phyloP scores from a whole-genome alignment of 352 stramenopile genomes.

The Phytophthora chlamydospora region DNA sequence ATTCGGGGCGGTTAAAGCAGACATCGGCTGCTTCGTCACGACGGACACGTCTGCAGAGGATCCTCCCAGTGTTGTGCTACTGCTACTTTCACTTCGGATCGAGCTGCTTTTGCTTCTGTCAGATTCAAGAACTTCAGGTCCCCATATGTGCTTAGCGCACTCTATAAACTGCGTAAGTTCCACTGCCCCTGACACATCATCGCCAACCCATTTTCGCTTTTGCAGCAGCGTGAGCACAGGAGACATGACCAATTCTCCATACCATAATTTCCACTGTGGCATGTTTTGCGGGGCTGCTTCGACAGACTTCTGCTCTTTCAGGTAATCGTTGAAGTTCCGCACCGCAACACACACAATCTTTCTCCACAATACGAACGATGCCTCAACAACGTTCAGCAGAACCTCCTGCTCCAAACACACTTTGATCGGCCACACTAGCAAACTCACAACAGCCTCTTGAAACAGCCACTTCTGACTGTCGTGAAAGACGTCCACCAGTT shows the following conservation, averaged over 20 bases:
- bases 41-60: slow-evolving; percentile 13
- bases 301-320: slow-evolving; percentile 15
- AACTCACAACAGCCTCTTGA: slow-evolving; percentile 54
- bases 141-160: slow-evolving; percentile 34
- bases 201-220: slow-evolving; percentile 4
- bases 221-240: slow-evolving; percentile 32
- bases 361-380: slow-evolving; percentile 54
- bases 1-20: not conserved
- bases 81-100: slow-evolving; percentile 25
- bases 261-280: slow-evolving; percentile 66
- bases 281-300: slow-evolving; percentile 44
- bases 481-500: slow-evolving; percentile 58
- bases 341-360: slow-evolving; percentile 49
- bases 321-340: slow-evolving; percentile 60
- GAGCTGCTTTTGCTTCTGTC: slow-evolving; percentile 7
- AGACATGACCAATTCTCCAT: slow-evolving; percentile 50
- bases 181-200: not conserved
- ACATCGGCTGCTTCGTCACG: slow-evolving; percentile 8
- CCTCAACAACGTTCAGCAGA: slow-evolving; percentile 55
- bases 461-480: slow-evolving; percentile 59
- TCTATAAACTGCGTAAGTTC: slow-evolving; percentile 42
- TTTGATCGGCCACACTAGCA: slow-evolving; percentile 56
- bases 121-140: not conserved
- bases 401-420: slow-evolving; percentile 55
- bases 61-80: slow-evolving; percentile 17